Conservation (phyloP, 257 asterid species). For the Dorcoceras hygrometricum region DNA sequence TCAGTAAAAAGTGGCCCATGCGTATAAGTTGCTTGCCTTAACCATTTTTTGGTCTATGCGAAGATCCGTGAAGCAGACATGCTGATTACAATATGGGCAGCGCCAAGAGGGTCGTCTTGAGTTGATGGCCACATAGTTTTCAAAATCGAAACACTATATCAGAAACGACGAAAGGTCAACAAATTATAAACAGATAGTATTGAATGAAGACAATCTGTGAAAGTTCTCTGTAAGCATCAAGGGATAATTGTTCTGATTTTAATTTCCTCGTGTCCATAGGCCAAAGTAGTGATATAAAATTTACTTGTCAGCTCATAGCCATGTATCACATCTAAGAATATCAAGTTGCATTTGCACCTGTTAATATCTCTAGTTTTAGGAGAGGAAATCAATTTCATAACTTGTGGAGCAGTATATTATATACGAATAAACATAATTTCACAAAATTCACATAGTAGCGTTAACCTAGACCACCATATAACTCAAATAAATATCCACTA, state of each 20-base stretch:
- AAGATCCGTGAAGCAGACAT: constrained; percentile 74
- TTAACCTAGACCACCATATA: not conserved
- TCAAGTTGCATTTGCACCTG: constrained; percentile 6
- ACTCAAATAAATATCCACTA: not conserved
- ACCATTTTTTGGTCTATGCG: constrained; percentile 68
- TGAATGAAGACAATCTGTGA: not conserved
- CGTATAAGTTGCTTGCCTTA: not conserved
- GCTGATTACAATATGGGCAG: constrained; percentile 87
- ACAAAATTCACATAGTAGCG: constrained; percentile 10
- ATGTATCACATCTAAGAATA: constrained; percentile 15
- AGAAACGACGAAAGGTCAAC: constrained; percentile 5
- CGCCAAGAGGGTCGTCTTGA: constrained; percentile 93
- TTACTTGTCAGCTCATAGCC: constrained; percentile 9
- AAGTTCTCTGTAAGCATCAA: constrained; percentile 10
- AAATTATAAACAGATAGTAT: constrained; percentile 4
- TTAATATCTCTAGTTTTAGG: constrained; percentile 16
- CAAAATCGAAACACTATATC: constrained; percentile 78
- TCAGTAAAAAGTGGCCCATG: not conserved
- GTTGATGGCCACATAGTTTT: constrained; percentile 73
- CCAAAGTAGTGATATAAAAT: constrained; percentile 3
- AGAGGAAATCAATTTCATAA: not conserved
- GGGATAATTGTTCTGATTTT: not conserved
- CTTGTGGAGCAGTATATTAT: not conserved
- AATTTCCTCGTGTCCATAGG: constrained; percentile 12
- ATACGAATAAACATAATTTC: not conserved